Evolutionary conservation across 371 early-diverging fungal species (phyloP), one percentile per base, ranked within the genome.

Genomic region (Syncephalastrum racemosum): DNA sequence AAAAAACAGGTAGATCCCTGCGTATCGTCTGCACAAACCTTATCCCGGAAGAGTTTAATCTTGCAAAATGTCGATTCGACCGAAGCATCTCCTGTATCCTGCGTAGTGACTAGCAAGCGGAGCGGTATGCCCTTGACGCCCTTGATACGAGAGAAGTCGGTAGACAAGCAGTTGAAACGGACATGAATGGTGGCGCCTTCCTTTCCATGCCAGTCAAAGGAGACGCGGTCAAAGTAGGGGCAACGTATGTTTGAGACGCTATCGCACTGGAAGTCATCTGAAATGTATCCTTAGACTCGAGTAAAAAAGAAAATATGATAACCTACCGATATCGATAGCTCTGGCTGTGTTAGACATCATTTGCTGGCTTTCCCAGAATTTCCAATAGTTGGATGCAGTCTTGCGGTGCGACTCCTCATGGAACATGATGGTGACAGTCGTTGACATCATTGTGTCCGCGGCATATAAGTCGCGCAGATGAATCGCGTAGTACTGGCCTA

Each of bases 361-460:
- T 61, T 90, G 90, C 52, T 91, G 91, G 43, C 82, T 82, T 20
- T 88, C 64, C 92, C 92, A 91, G 54, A 87, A 89, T 47, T 77
- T 79, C 92, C 92, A 91, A 56, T 86, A 88, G 24, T 83, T 81
- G 2, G 77, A 68, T 2, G 90, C 87, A 25, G 83, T 69, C 27
- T 71, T 67, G 4, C 89, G 82, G 65, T 91, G 89, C 18, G 73
- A 72, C 7, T 80, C 83, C 31, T 91, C 92, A 59, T 89, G 88
- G 63, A 91, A 91, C 36, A 82, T 81, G 22, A 91, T 77, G 14
- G 74, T 71, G 27, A 89, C 55, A 2, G 83, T 84, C 15, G 84
- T 84, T 4, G 71, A 79, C 20, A 86, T 56, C 10, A 79, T 80
- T 16, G 73, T 79, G 50, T 81, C 79, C 49, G 54, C 69, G 5